Base-by-base conservation (phyloP, 2,329 filamentous ascomycete genomes). In the Colletotrichum caudatum region DNA sequence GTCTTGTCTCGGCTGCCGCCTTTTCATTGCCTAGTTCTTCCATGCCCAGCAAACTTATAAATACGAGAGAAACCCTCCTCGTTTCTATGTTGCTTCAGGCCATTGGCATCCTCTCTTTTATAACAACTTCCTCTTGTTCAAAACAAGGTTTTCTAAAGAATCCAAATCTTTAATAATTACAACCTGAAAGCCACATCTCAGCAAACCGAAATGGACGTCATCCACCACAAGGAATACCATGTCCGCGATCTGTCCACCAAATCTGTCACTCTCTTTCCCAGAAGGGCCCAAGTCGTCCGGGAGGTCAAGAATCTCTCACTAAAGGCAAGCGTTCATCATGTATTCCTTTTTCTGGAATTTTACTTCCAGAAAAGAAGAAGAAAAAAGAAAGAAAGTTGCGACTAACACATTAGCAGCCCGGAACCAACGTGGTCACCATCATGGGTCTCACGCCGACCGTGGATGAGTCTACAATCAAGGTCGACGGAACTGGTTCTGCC, bases 221-320 rank as follows among this genome's bases (percentile, higher is more conserved):
- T 78, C 65, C 78, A 84, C 74, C 82, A 81, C 70, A 78, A 87
- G 69, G 83, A 88, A 71, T 90, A 89, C 77, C 84, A 84, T 41
- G 78, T 92, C 72, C 85, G 86, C 54, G 85, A 90, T 60, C 81
- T 92, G 39, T 76, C 81, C 11, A 92, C 91, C 44, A 87, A 87
- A 61, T 87, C 86, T 0, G 90, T 93, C 20, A 90, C 87, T 0
- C 84, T 93, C 51, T 92, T 91, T 71, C 90, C 90, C 0, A 82
- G 83, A 2, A 82, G 87, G 73, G 91, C 90, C 1, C 89, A 90
- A 59, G 79, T 92, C 39, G 84, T 87, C 16, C 85, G 90, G 35
- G 88, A 91, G 64, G 85, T 92, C 76, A 86, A 85, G 69, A 80
- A 87, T 74, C 81, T 91, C 20, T 75, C 77, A 1, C 82, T 90